These are phyloP conservation scores for Akanthomyces dipterigenus DNA, from an alignment of 2,329 filamentous ascomycete genomes.

Conservation along the genomic window DNA sequence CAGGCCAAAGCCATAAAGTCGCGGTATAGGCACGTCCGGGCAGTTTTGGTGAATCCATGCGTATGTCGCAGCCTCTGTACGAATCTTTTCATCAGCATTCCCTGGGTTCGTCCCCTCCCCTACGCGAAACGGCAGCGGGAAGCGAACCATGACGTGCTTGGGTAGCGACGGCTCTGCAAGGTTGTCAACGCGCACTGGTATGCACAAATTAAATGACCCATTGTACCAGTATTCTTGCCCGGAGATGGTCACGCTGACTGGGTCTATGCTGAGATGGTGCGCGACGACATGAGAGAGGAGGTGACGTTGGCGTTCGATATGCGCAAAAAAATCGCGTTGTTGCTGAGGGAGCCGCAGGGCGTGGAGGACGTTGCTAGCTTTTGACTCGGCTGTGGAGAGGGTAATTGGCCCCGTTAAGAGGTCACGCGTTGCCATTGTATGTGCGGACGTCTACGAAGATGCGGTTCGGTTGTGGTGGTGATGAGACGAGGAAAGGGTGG, in stretches of 20 bases:
- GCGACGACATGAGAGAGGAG: neutral
- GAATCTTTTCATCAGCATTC: conserved; percentile 35
- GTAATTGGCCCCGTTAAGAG: conserved; percentile 7
- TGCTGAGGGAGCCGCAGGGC: neutral
- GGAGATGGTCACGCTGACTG: neutral
- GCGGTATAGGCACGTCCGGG: conserved; percentile 20
- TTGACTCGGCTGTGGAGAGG: neutral
- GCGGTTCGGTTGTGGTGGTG: too few species aligned
- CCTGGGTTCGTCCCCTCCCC: conserved; percentile 30
- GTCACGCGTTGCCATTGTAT: neutral
- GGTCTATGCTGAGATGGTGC: neutral
- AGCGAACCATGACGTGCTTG: conserved; percentile 15
- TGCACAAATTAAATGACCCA: conserved; percentile 29
- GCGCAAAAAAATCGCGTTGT: conserved; percentile 3
- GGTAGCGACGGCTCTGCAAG: neutral
- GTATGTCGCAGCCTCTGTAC: conserved; percentile 17
- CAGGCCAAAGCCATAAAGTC: conserved; percentile 20
- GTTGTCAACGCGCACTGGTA: conserved; percentile 18
- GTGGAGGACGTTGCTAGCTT: neutral
- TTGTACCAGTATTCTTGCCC: conserved; percentile 3
- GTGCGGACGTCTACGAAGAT: too few species aligned
- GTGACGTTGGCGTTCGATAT: neutral
- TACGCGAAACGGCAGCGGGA: conserved; percentile 27
- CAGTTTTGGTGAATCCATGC: conserved; percentile 18
- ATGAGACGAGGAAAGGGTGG: too few species aligned